A percentile compares a stretch with the other conserved stretches of the same genome.
Conservation (phyloP, 2,329 filamentous ascomycete genomes). For the Immersiporthe knoxdaviesiana region DNA sequence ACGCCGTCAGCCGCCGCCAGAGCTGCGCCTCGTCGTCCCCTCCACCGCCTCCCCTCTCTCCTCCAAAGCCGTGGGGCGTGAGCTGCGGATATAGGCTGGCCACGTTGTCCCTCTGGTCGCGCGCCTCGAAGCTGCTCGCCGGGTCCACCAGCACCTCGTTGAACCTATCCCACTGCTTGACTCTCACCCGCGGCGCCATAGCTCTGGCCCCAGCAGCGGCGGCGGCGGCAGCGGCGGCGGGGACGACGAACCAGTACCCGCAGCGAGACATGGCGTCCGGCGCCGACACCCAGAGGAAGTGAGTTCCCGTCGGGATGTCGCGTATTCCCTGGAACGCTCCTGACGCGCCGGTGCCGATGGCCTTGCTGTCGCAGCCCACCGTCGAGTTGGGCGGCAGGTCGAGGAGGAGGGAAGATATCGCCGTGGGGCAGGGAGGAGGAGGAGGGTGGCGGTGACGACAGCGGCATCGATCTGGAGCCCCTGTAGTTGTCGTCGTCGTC, state of each 20-base stretch:
- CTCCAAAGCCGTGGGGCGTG: constrained; percentile 50
- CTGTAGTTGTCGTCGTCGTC: no score
- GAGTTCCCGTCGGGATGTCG: constrained; percentile 57
- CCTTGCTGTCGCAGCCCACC: constrained; percentile 57
- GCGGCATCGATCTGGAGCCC: neutral
- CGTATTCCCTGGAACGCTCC: constrained; percentile 55
- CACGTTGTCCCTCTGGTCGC: constrained; percentile 48
- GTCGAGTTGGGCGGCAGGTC: constrained; percentile 55
- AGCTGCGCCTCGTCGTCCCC: constrained; percentile 41
- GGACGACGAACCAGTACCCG: constrained; percentile 62
- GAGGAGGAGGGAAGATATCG: constrained; percentile 57
- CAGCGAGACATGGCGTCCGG: constrained; percentile 53
- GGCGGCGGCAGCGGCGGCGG: constrained; percentile 40
- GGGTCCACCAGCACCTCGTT: constrained; percentile 59
- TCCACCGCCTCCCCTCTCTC: constrained; percentile 35
- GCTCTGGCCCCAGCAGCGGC: constrained; percentile 30
- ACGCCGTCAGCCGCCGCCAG: constrained; percentile 57
- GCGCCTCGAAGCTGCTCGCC: constrained; percentile 47
- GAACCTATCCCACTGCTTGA: constrained; percentile 60
- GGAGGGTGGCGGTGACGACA: neutral
- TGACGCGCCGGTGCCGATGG: constrained; percentile 46
- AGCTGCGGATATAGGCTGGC: constrained; percentile 45
- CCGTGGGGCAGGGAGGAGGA: neutral
- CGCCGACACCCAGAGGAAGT: constrained; percentile 63
- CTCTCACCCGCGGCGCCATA: constrained; percentile 43